Conservation (phyloP, 2,329 filamentous ascomycete genomes). For the Periglandula ipomoeae region DNA sequence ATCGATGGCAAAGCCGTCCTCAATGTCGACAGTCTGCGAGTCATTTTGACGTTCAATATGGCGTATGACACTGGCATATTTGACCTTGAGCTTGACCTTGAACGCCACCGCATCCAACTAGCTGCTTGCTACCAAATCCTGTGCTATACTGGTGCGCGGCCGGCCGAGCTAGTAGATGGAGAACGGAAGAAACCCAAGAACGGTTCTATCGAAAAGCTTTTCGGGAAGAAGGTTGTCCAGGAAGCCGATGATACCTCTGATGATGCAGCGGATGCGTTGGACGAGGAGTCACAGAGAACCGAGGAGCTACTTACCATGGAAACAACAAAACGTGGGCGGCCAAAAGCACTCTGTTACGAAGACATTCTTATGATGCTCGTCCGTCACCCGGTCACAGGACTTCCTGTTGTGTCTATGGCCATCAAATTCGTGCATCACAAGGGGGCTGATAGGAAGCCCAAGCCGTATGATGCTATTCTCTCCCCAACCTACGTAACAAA, state of each 20-base stretch:
- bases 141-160: constrained; percentile 18
- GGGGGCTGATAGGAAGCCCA: constrained; percentile 19
- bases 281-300: constrained; percentile 16
- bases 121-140: constrained; percentile 18
- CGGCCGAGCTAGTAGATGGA: constrained; percentile 20
- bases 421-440: constrained; percentile 23
- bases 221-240: constrained; percentile 14
- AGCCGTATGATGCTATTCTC: constrained; percentile 49
- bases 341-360: constrained; percentile 21
- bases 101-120: constrained; percentile 16
- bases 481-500: constrained; percentile 51
- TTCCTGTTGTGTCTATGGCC: constrained; percentile 16
- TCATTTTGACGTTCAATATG: constrained; percentile 21
- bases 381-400: constrained; percentile 14
- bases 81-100: no score
- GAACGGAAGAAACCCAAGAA: constrained; percentile 19
- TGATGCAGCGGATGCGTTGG: neutral
- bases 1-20: constrained; percentile 17
- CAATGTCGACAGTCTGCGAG: constrained; percentile 12
- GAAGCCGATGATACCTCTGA: neutral
- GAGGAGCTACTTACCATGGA: constrained; percentile 12
- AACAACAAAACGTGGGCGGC: constrained; percentile 10
- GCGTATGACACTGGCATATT: constrained; percentile 18
- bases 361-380: constrained; percentile 22
- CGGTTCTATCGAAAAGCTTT: constrained; percentile 16